Evolutionary conservation across 176 grass and related monocot genomes (phyloP).

Genomic region (Saccharum officinarum): DNA sequence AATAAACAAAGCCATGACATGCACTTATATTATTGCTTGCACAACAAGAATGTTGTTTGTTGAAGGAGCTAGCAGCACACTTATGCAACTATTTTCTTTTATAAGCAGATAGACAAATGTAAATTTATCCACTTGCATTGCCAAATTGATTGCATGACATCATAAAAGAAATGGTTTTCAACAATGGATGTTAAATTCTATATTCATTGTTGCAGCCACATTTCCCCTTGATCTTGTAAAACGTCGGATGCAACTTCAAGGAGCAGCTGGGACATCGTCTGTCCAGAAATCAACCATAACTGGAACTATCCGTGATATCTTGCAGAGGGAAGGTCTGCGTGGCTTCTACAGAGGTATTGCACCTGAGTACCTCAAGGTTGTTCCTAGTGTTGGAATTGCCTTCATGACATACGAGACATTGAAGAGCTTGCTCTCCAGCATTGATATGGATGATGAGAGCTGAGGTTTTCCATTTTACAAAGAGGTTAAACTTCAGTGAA

Average conservation of each 20-base stretch:
- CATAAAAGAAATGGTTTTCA: not conserved
- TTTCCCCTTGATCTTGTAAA: slow-evolving; percentile 97
- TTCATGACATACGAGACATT: slow-evolving; percentile 95
- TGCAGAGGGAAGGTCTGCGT: slow-evolving; percentile 61
- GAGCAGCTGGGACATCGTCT: slow-evolving; percentile 54
- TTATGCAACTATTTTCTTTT: not conserved
- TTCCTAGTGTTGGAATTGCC: slow-evolving; percentile 88
- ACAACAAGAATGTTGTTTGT: not conserved
- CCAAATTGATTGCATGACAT: not conserved
- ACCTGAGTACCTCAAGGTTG: slow-evolving; percentile 92
- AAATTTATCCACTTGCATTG: not conserved
- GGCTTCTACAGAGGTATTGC: slow-evolving; percentile 93
- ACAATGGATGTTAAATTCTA: not conserved
- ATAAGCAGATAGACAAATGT: not conserved
- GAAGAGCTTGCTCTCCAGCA: slow-evolving; percentile 60
- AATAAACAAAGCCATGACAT: slow-evolving; percentile 11
- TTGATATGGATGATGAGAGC: slow-evolving; percentile 25
- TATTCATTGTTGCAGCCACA: slow-evolving; percentile 56
- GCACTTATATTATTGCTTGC: not conserved
- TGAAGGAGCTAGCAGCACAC: not conserved
- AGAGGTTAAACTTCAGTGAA: not conserved
- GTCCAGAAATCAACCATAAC: slow-evolving; percentile 65
- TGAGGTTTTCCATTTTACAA: slow-evolving; percentile 18
- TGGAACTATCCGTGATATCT: slow-evolving; percentile 63
- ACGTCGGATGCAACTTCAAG: slow-evolving; percentile 82